Evolutionary conservation across 306 rosid species (phyloP).

Genomic region (Erythrophleum fordii): DNA sequence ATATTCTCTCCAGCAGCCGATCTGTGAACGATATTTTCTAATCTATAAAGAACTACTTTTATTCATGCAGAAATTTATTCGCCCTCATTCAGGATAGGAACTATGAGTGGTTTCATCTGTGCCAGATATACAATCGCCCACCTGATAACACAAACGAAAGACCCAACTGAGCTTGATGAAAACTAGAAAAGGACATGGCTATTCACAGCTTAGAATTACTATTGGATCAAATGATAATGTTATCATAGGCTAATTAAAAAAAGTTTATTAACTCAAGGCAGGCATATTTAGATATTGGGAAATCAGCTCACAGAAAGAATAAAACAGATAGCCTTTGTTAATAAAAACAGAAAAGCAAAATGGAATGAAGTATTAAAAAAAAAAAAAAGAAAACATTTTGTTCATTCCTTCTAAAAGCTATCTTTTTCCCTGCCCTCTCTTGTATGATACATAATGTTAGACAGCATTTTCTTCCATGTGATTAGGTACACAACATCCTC

Average conservation of each 20-base stretch:
- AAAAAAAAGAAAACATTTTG: background rate
- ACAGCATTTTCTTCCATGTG: conserved; percentile 4
- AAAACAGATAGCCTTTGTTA: background rate
- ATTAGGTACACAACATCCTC: background rate
- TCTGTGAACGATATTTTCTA: conserved; percentile 39
- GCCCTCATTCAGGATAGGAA: conserved; percentile 82
- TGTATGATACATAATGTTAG: background rate
- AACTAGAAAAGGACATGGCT: background rate
- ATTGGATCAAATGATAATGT: background rate
- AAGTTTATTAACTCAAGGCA: conserved; percentile 8
- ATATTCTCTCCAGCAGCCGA: conserved; percentile 45
- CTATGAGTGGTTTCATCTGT: conserved; percentile 98
- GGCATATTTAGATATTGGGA: background rate
- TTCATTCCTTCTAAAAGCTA: conserved; percentile 10
- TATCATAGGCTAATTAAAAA: background rate
- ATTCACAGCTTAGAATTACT: conserved; percentile 19
- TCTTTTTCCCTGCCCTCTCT: background rate
- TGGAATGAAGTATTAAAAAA: background rate
- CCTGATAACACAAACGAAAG: conserved; percentile 52
- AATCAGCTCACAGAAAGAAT: conserved; percentile 1
- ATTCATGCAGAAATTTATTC: conserved; percentile 50
- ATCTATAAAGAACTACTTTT: conserved; percentile 40
- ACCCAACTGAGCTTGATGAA: conserved; percentile 21
- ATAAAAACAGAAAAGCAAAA: background rate
- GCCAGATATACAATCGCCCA: conserved; percentile 99